Conservation (phyloP, 768 basidiomycete species). For the Tulasnella sp. region DNA sequence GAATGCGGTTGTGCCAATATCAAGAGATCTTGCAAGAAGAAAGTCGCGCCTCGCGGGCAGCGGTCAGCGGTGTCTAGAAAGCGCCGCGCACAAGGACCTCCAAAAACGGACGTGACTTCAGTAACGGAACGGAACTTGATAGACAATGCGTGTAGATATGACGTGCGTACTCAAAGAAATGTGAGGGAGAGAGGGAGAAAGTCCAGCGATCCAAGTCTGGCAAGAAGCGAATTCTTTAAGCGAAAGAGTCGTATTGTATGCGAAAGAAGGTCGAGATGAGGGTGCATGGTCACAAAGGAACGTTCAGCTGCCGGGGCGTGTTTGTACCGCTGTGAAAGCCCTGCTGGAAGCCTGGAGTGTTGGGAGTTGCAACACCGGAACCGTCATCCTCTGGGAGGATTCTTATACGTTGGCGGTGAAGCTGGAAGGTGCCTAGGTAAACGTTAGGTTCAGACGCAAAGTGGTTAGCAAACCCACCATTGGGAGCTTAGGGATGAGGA, state of each 20-base stretch:
- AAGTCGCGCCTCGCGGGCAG: too few relatives aligned
- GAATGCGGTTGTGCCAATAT: conserved; percentile 25
- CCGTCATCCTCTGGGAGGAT: conserved; percentile 47
- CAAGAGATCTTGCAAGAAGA: conserved; percentile 23
- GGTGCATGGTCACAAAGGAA: neutral
- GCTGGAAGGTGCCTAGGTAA: conserved; percentile 30
- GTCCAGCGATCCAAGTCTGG: too few relatives aligned
- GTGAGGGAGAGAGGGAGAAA: too few relatives aligned
- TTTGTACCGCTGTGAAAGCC: conserved; percentile 2
- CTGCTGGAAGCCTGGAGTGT: conserved; percentile 32
- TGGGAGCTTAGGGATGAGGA: conserved; percentile 92
- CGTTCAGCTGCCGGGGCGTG: neutral
- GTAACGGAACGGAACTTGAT: too few relatives aligned
- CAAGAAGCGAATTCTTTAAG: neutral
- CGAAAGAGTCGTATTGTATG: neutral
- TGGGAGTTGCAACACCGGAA: conserved; percentile 56
- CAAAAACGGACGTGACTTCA: too few relatives aligned
- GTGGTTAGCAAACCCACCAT: conserved; percentile 46
- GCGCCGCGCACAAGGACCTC: too few relatives aligned
- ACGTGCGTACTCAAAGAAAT: too few relatives aligned
- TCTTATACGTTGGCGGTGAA: conserved; percentile 71
- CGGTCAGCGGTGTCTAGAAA: too few relatives aligned
- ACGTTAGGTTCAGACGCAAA: conserved; percentile 13
- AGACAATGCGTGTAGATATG: too few relatives aligned
- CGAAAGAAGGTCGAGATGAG: neutral